Percentiles rank a stretch among this genome's conserved stretches.
phyloP scores from a whole-genome alignment of 768 basidiomycete genomes.

The Kwoniella shandongensis region DNA sequence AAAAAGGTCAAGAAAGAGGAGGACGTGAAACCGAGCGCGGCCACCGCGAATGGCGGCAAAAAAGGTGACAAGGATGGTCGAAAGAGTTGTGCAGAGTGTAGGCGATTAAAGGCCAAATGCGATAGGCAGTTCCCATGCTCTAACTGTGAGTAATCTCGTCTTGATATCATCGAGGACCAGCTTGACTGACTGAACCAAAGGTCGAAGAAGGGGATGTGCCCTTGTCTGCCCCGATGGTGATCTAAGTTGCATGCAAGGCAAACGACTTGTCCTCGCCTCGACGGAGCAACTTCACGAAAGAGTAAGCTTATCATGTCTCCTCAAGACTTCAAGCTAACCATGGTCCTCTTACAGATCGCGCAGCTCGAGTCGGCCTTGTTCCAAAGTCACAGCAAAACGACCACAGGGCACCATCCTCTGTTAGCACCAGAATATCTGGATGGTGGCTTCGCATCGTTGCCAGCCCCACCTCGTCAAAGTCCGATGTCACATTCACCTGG shows the following conservation, averaged over 20 bases:
- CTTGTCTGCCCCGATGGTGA: slow-evolving; percentile 47
- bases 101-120: slow-evolving; percentile 46
- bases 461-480: slow-evolving; percentile 10
- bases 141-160: slow-evolving; percentile 35
- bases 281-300: slow-evolving; percentile 47
- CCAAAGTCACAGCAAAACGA: slow-evolving; percentile 23
- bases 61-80: slow-evolving; percentile 22
- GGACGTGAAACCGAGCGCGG: slow-evolving; percentile 18
- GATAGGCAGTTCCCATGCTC: slow-evolving; percentile 47
- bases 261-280: slow-evolving; percentile 45
- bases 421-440: slow-evolving; percentile 39
- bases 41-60: slow-evolving; percentile 15
- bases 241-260: slow-evolving; percentile 48
- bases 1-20: slow-evolving; percentile 20
- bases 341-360: slow-evolving; percentile 23
- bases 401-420: slow-evolving; percentile 30
- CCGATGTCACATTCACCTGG: slow-evolving; percentile 14
- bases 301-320: not conserved
- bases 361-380: slow-evolving; percentile 45
- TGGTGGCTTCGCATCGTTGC: slow-evolving; percentile 29
- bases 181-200: slow-evolving; percentile 8
- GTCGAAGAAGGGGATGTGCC: slow-evolving; percentile 45
- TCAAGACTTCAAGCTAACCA: not conserved
- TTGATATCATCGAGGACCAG: not conserved
- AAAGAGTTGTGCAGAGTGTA: slow-evolving; percentile 49